A percentile compares a stretch with the other conserved stretches of the same genome.
Evolutionary conservation across 2,329 filamentous ascomycete species (phyloP).

Genomic region (Fusarium aywerte): DNA sequence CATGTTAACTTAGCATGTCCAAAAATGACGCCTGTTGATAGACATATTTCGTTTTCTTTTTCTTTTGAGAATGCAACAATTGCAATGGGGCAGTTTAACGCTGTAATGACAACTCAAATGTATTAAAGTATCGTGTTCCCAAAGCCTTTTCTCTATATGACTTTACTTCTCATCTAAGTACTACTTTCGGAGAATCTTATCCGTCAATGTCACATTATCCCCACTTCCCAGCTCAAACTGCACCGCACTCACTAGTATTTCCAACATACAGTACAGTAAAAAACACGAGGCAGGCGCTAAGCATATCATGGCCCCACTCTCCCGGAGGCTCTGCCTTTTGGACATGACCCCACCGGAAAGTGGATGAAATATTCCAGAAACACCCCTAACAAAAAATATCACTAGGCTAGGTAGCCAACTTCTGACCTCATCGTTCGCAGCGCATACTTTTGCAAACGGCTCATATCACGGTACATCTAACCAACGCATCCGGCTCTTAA

Average conservation of each 20-base stretch:
- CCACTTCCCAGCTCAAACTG: conserved; percentile 17
- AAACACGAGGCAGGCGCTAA: conserved; percentile 1
- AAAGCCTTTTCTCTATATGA: too few relatives aligned
- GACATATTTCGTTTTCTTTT: not conserved
- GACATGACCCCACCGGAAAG: conserved; percentile 21
- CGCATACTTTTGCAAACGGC: conserved; percentile 5
- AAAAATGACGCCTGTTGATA: not conserved
- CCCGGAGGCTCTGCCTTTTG: conserved; percentile 9
- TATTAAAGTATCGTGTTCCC: too few relatives aligned
- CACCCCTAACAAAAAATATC: conserved; percentile 2
- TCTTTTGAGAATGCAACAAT: not conserved
- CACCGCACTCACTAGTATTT: not conserved
- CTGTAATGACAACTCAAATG: not conserved
- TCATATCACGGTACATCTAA: not conserved
- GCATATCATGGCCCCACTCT: not conserved
- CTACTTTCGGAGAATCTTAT: not conserved
- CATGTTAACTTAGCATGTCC: too few relatives aligned
- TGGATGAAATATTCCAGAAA: conserved; percentile 13
- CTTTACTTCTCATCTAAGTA: not conserved
- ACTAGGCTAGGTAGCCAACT: conserved; percentile 6
- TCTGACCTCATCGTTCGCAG: conserved; percentile 36
- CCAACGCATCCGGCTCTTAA: not conserved
- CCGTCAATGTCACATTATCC: not conserved
- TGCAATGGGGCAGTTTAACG: not conserved
- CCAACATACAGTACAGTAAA: not conserved